phyloP scores from a whole-genome alignment of 345 rosid species.

The Physaria fendleri region DNA sequence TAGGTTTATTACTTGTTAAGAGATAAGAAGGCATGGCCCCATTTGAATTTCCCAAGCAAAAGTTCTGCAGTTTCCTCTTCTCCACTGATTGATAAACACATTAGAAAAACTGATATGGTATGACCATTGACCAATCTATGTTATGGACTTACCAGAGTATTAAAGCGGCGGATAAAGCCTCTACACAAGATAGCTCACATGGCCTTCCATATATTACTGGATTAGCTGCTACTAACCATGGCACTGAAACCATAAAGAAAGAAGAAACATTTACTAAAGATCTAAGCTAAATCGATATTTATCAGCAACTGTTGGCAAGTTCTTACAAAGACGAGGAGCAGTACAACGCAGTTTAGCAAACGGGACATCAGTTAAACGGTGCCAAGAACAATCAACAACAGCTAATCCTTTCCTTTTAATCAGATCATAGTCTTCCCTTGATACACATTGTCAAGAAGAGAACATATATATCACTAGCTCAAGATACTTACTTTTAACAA shows the following conservation, averaged over 20 bases:
- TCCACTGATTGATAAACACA: conserved; percentile 49
- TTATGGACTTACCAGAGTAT: conserved; percentile 59
- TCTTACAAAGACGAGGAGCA: conserved; percentile 89
- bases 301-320: conserved; percentile 6
- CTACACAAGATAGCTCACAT: conserved; percentile 88
- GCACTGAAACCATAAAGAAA: conserved; percentile 54
- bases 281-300: not conserved
- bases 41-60: conserved; percentile 89
- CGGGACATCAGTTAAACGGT: conserved; percentile 91
- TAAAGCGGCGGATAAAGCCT: conserved; percentile 91
- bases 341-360: conserved; percentile 83
- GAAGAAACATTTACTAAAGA: not conserved
- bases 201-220: conserved; percentile 98
- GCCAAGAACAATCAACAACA: conserved; percentile 99
- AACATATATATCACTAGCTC: not conserved
- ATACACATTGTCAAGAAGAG: conserved; percentile 53
- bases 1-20: conserved; percentile 56
- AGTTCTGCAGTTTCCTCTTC: conserved; percentile 78
- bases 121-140: not conserved
- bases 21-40: conserved; percentile 97
- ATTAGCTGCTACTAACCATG: conserved; percentile 99
- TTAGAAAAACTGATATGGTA: not conserved
- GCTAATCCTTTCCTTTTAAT: conserved; percentile 84
- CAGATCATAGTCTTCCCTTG: conserved; percentile 73
- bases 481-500: conserved; percentile 82